Conservation (phyloP, 345 rosid genomes). For the Salix koriyanagi region DNA sequence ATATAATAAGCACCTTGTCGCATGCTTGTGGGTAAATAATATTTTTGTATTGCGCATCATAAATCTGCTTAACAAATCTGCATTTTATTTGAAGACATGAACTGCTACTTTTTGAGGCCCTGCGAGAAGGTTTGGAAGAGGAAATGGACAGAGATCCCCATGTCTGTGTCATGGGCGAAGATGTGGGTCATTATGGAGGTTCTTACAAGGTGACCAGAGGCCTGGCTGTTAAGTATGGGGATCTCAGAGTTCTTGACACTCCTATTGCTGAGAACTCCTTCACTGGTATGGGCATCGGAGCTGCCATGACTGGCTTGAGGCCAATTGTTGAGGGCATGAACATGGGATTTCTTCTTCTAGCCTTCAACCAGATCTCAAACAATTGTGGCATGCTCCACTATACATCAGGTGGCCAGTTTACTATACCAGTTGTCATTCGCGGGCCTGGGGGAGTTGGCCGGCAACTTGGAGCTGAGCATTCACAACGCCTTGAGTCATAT, state of each 20-base stretch:
- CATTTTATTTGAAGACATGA: slow-evolving; percentile 55
- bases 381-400: slow-evolving; percentile 98
- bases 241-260: slow-evolving; percentile 92
- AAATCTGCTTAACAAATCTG: background rate
- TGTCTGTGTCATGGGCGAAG: slow-evolving; percentile 95
- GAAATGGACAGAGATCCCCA: slow-evolving; percentile 92
- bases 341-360: slow-evolving; percentile 96
- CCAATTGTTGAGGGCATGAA: slow-evolving; percentile 93
- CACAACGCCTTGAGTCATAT: slow-evolving; percentile 92
- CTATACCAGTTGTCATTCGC: slow-evolving; percentile 79
- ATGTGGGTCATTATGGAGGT: slow-evolving; percentile 95
- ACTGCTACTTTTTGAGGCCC: slow-evolving; percentile 84
- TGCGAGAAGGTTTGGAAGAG: slow-evolving; percentile 89
- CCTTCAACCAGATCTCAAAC: slow-evolving; percentile 98
- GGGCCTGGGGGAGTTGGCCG: slow-evolving; percentile 99
- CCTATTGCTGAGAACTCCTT: slow-evolving; percentile 95
- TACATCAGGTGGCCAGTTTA: slow-evolving; percentile 97
- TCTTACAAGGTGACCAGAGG: slow-evolving; percentile 88
- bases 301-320: slow-evolving; percentile 91
- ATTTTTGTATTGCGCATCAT: background rate
- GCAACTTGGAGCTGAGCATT: slow-evolving; percentile 96
- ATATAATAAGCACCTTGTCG: background rate
- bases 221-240: slow-evolving; percentile 72
- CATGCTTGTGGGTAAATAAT: background rate
- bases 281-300: slow-evolving; percentile 97